These are phyloP conservation scores for Penicillium antarcticum DNA, from an alignment of 495 filamentous ascomycete genomes.

Conservation along the genomic window DNA sequence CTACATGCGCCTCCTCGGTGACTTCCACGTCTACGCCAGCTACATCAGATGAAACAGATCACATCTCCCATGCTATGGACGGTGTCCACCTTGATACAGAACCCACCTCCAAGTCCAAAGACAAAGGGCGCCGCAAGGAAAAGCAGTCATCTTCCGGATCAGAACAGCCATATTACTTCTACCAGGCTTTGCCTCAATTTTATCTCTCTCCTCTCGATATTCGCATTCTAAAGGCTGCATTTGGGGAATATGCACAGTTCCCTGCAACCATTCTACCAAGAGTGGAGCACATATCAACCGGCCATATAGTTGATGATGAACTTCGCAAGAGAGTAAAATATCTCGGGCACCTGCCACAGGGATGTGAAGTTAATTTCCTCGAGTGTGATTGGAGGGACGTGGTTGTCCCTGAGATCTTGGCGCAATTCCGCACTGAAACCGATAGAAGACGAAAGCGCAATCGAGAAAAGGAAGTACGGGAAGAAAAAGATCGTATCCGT, in stretches of 20 bases:
- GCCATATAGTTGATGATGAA: slow-evolving; percentile 87
- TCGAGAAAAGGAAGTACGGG: slow-evolving; percentile 79
- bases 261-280: slow-evolving; percentile 87
- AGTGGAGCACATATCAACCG: slow-evolving; percentile 87
- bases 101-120: slow-evolving; percentile 20
- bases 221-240: slow-evolving; percentile 86
- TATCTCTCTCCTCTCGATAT: slow-evolving; percentile 95
- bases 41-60: slow-evolving; percentile 19
- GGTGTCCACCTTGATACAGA: slow-evolving; percentile 19
- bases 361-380: slow-evolving; percentile 89
- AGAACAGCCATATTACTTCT: slow-evolving; percentile 70
- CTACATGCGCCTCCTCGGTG: slow-evolving; percentile 36
- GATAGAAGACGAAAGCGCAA: slow-evolving; percentile 76
- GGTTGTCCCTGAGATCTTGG: slow-evolving; percentile 71
- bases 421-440: slow-evolving; percentile 70
- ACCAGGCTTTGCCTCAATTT: slow-evolving; percentile 83
- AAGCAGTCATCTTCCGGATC: slow-evolving; percentile 24
- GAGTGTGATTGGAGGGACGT: slow-evolving; percentile 98
- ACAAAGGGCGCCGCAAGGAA: slow-evolving; percentile 23
- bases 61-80: slow-evolving; percentile 29
- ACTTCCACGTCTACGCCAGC: slow-evolving; percentile 7
- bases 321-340: slow-evolving; percentile 86
- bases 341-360: slow-evolving; percentile 83
- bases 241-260: slow-evolving; percentile 78
- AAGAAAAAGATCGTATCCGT: slow-evolving; percentile 85